Evolutionary conservation across 75 land plant genomes (phyloP).

Genomic region (Pinus taeda): DNA sequence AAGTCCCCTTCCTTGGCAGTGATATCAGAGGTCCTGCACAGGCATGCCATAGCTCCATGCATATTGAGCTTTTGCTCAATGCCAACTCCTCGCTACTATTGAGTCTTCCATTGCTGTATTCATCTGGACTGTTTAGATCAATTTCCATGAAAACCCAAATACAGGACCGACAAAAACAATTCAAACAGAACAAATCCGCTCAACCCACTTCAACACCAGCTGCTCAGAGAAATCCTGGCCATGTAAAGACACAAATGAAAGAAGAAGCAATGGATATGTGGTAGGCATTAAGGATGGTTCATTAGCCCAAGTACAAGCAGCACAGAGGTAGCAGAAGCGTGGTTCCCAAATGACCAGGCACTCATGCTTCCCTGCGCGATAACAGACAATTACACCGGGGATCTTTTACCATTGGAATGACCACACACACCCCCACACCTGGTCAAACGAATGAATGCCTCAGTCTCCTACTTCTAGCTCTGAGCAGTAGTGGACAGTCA

Average conservation of each 20-base stretch:
- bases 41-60: slow-evolving; percentile 88
- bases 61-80: slow-evolving; percentile 29
- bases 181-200: not conserved
- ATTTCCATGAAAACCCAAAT: slow-evolving; percentile 52
- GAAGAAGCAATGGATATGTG: not conserved
- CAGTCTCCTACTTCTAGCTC: not conserved
- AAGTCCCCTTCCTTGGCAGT: slow-evolving; percentile 67
- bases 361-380: slow-evolving; percentile 12
- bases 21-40: slow-evolving; percentile 82
- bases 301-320: not conserved
- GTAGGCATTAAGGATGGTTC: slow-evolving; percentile 5
- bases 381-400: slow-evolving; percentile 8
- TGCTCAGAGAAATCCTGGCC: not conserved
- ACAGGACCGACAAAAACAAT: not conserved
- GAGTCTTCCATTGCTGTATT: slow-evolving; percentile 18
- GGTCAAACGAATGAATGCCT: not conserved
- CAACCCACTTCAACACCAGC: slow-evolving; percentile 7
- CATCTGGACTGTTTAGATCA: slow-evolving; percentile 46
- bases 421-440: slow-evolving; percentile 1
- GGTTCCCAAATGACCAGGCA: slow-evolving; percentile 13
- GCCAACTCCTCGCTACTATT: slow-evolving; percentile 15
- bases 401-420: slow-evolving; percentile 5
- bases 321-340: slow-evolving; percentile 3
- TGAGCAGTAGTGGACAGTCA: not conserved
- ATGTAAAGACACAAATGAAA: not conserved